phyloP scores from a whole-genome alignment of 768 basidiomycete genomes.

The Asterophora parasitica region DNA sequence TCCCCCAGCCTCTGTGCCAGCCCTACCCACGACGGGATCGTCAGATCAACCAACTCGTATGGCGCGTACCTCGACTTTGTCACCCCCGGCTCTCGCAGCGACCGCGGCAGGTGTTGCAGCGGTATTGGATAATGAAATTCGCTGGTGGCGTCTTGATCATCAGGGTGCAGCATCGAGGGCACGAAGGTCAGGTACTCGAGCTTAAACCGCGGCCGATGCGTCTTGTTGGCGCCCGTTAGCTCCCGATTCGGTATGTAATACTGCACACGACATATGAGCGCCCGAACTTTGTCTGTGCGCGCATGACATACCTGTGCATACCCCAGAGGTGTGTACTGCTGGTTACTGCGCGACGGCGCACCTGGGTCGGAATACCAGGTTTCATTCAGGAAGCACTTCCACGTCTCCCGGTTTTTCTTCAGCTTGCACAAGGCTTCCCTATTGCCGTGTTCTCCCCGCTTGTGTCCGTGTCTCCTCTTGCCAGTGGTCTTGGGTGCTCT shows the following conservation, averaged over 20 bases:
- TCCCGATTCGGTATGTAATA: conserved; percentile 62
- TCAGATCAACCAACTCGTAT: conserved; percentile 73
- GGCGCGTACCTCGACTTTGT: conserved; percentile 54
- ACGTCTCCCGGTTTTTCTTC: conserved; percentile 50
- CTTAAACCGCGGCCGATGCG: conserved; percentile 54
- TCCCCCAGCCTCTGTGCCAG: conserved; percentile 61
- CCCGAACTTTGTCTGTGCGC: conserved; percentile 9
- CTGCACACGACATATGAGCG: conserved; percentile 30
- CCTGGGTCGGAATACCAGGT: conserved; percentile 57
- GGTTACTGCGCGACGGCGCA: conserved; percentile 70
- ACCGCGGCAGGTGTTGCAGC: conserved; percentile 45
- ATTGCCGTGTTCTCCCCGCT: conserved; percentile 40
- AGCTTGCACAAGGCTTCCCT: conserved; percentile 43
- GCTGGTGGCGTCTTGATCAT: conserved; percentile 14
- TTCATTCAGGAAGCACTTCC: conserved; percentile 58
- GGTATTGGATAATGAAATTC: conserved; percentile 51
- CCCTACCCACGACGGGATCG: conserved; percentile 67
- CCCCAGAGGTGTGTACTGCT: conserved; percentile 68
- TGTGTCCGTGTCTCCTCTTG: conserved; percentile 43
- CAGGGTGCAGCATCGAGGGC: conserved; percentile 36
- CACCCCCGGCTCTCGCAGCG: conserved; percentile 36
- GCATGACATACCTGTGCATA: conserved; percentile 72
- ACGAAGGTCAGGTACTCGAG: conserved; percentile 76
- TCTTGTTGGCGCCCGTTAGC: conserved; percentile 33
- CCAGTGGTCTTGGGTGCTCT: conserved; percentile 22